These are phyloP conservation scores for Schwanniomyces pseudopolymorphus DNA, from an alignment of 805 yeast genomes.

Conservation along the genomic window DNA sequence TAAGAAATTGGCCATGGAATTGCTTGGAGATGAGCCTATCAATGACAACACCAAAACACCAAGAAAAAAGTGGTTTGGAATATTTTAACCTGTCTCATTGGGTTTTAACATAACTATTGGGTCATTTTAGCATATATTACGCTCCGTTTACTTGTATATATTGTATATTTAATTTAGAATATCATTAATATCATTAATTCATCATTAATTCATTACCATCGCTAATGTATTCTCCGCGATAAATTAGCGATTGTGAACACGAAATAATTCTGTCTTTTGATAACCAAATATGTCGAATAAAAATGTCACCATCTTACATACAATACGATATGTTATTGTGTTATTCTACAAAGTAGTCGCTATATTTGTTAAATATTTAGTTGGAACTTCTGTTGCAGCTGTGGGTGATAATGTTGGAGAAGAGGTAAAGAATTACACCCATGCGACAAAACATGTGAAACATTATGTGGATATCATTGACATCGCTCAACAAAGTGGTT, in stretches of 20 bases:
- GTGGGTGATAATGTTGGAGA: background rate
- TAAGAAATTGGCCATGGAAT: slow-evolving; percentile 19
- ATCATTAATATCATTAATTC: background rate
- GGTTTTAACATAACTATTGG: background rate
- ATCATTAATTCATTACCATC: background rate
- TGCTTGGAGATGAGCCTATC: slow-evolving; percentile 11
- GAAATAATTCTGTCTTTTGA: background rate
- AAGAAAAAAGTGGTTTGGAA: slow-evolving; percentile 27
- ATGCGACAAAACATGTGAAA: slow-evolving; percentile 4
- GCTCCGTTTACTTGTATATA: background rate
- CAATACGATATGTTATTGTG: background rate
- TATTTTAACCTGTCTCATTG: slow-evolving; percentile 7
- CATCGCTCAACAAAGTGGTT: slow-evolving; percentile 22
- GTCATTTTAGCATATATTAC: background rate
- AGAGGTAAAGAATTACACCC: background rate
- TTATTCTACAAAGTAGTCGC: background rate
- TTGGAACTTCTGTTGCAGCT: background rate
- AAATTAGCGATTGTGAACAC: background rate
- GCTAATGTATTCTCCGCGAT: background rate
- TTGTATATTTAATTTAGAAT: background rate
- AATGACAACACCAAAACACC: slow-evolving; percentile 1
- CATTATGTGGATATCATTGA: slow-evolving; percentile 21
- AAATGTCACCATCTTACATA: background rate
- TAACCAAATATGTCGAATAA: background rate
- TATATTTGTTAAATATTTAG: background rate